Evolutionary conservation across 805 yeast species (phyloP), one percentile per base, ranked within the genome.

Genomic region (Pichia phayaonensis): DNA sequence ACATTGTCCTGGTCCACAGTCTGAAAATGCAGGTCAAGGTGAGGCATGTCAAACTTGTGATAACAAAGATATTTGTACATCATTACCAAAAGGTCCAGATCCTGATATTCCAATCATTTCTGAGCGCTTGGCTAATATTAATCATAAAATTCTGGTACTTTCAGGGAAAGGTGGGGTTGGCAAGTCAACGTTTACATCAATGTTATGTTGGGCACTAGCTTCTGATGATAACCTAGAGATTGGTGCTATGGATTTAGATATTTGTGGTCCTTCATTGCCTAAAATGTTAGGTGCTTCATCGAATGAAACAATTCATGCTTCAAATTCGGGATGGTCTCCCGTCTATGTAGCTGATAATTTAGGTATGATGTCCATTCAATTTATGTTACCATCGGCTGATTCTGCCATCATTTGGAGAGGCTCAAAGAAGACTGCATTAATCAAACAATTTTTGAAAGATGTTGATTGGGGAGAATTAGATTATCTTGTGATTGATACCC

Each of bases 1-100:
- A 63, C 98, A 94, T 67, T 94, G 99, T 71, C 99, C 99, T 0
- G 99, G 99, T 1, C 96, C 98, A 1, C 97, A 92, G 63, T 84
- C 95, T 2, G 97, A 90, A 58, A 68, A 71, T 48, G 99, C 99
- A 2, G 99, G 99, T 8, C 81, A 85, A 59, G 90, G 88, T 3
- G 96, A 88, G 62, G 96, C 98, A 13, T 94, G 99, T 64, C 76
- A 72, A 10, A 97, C 97, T 12, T 94, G 99, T 71, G 95, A 97
- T 16, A 94, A 94, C 68, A 90, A 94, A 67, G 81, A 76, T 43
- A 86, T 92, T 5, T 94, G 99, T 69, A 84, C 89, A 47, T 79
- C 95, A 3, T 72, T 90, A 13, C 94, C 94, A 10, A 86, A 86
- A 62, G 97, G 47, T 4, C 97, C 98, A 0, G 99, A 94, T 66